phyloP scores from a whole-genome alignment of 768 basidiomycete species.

The Tulasnella sp. region DNA sequence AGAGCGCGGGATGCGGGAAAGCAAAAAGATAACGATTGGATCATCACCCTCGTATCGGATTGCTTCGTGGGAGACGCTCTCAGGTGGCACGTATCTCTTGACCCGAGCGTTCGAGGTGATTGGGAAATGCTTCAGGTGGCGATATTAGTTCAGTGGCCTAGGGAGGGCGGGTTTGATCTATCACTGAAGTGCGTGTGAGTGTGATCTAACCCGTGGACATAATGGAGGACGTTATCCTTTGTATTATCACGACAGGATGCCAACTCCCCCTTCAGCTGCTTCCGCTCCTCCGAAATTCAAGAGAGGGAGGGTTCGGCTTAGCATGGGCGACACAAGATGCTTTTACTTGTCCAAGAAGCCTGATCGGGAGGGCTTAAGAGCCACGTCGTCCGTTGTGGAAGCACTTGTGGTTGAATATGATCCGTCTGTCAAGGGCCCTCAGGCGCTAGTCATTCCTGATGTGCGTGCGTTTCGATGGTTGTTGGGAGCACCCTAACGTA shows the following conservation, averaged over 20 bases:
- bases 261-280: not conserved
- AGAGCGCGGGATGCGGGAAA: slow-evolving; percentile 9
- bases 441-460: not conserved
- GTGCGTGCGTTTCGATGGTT: not conserved
- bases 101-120: not conserved
- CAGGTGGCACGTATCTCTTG: not conserved
- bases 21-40: not conserved
- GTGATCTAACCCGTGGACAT: too few relatives aligned
- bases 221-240: not conserved
- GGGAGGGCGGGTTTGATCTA: not conserved
- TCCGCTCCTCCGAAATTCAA: not conserved
- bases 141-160: not conserved
- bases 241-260: not conserved
- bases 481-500: not conserved
- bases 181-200: not conserved
- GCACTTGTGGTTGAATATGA: not conserved
- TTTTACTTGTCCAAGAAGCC: not conserved
- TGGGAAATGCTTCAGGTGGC: not conserved
- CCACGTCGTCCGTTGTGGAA: not conserved
- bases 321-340: too few relatives aligned
- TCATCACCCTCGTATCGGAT: not conserved
- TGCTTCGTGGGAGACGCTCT: not conserved
- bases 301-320: not conserved
- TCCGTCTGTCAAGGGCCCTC: not conserved
- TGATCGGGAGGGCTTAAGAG: not conserved